Conservation (phyloP, 768 basidiomycete species). For the Russula griseocarnosa region DNA sequence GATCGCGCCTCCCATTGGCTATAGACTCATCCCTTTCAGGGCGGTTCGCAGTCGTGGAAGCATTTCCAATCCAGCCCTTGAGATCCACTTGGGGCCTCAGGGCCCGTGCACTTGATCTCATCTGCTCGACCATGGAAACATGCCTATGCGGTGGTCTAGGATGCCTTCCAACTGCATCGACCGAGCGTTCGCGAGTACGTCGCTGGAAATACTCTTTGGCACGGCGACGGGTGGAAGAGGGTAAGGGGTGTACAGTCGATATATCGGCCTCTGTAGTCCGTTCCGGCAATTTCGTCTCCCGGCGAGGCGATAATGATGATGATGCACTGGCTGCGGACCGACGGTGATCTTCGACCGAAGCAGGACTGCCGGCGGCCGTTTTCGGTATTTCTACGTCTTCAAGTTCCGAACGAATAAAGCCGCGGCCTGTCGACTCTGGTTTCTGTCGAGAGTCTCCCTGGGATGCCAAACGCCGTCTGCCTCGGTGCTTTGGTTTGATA, state of each 20-base stretch:
- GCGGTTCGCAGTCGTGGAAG: not conserved
- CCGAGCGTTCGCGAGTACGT: constrained; percentile 26
- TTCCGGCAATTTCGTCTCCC: not conserved
- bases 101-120: not conserved
- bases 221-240: constrained; percentile 21
- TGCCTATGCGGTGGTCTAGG: not conserved
- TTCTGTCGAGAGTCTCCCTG: not conserved
- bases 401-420: not conserved
- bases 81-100: not conserved
- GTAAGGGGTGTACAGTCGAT: constrained; percentile 16
- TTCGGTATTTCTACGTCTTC: constrained; percentile 5
- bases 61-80: not conserved
- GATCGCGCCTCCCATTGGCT: not conserved
- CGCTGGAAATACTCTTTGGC: constrained; percentile 27
- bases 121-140: not conserved
- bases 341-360: not conserved
- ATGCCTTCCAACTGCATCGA: constrained; percentile 7
- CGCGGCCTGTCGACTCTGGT: not conserved
- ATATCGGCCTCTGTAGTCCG: not conserved
- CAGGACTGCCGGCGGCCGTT: not conserved
- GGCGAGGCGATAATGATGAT: not conserved
- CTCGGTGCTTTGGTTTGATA: not conserved
- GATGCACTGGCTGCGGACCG: not conserved
- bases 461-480: not conserved
- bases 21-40: not conserved